Evolutionary conservation across 805 yeast genomes (phyloP), one percentile per base, ranked within the genome.

Genomic region (Naumovozyma castellii): DNA sequence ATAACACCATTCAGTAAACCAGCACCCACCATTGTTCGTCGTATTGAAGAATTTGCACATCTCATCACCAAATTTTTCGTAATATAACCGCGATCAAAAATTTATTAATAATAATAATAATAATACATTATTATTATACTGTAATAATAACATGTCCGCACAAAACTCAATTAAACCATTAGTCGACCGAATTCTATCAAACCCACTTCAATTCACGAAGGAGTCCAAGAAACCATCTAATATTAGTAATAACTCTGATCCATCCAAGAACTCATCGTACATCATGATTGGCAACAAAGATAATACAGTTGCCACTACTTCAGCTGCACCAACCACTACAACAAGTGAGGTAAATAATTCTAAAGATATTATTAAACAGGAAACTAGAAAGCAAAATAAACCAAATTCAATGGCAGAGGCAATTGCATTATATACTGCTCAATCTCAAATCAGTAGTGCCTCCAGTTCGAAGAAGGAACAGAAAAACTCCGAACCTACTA

Each of bases 181-280:
- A 34, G 73, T 78, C 43, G 84, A 78, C 50, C 67, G 82, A 50
- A 68, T 80, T 40, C 64, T 79, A 32, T 61, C 78, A 20, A 73
- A 74, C 41, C 87, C 86, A 8, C 56, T 80, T 38, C 67, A 67
- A 20, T 85, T 84, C 59, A 76, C 72, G 39, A 36, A 18, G 25
- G 51, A 52, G 5, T 29, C 43, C 32, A 12, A 12, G 13, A n/a
- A 9, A 9, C 13, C 32, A 29, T 8, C 8, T 5, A 13, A 29
- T n/a, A 12, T 8, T 18, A 35, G 32, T 15, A 43, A 35, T 25
- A 31, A 18, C 12, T 28, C n/a, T 14, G 35, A 18, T 16, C 10
- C 36, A 17, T 16, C 35, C 36, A 42, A 30, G 38, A 51, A 80
- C 77, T 1, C 27, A 3, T 62, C 67, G 45, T 81, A 78, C 59